Base-by-base conservation (phyloP, 2,329 filamentous ascomycete species). In the Penicillium sp. region DNA sequence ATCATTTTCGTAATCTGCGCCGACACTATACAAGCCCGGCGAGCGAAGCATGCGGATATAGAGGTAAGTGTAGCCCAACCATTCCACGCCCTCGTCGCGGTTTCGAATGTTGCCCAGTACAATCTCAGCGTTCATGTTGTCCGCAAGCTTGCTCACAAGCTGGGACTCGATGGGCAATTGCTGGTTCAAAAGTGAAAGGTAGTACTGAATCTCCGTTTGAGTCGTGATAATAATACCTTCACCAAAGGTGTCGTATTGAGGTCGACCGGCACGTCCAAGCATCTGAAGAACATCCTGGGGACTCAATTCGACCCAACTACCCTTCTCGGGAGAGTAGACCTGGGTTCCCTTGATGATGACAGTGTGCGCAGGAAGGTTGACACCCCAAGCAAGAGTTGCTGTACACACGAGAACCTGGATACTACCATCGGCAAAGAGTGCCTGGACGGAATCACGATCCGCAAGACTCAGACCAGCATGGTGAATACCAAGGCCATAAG, bases 291-390 rank as follows among this genome's bases (percentile, higher is more conserved):
- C 91, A 71, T 98, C 93, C 67, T 98, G 93, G 10, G 93, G 93
- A 63, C 90, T 96, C 44, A 98, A 73, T 67, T 98, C 94, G 16
- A 98, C 90, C 91, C 93, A 98, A 68, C 87, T 93, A 74, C 93
- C 93, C 74, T 96, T 97, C 67, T 98, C 93, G 0, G 93, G 93
- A 0, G 93, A 97, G 72, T 98, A 98, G 16, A 98, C 86, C 64
- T 95, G 89, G 1, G 93, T 98, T 45, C 93, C 93, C 72, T 98
- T 98, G 75, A 98, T 98, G 64, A 98, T 91, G 62, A 98, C 93
- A 0, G 93, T 97, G 64, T 98, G 93, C 2, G 93, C 93, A 4
- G 93, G 93, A 64, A 98, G 74, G 69, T 98, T 98, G 65, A 98
- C 93, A 81, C 93, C 93, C 93, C 93, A 98, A 20, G 93, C 93